Conservation (phyloP, 2,329 filamentous ascomycete genomes). For the Fusarium cyanostomum region DNA sequence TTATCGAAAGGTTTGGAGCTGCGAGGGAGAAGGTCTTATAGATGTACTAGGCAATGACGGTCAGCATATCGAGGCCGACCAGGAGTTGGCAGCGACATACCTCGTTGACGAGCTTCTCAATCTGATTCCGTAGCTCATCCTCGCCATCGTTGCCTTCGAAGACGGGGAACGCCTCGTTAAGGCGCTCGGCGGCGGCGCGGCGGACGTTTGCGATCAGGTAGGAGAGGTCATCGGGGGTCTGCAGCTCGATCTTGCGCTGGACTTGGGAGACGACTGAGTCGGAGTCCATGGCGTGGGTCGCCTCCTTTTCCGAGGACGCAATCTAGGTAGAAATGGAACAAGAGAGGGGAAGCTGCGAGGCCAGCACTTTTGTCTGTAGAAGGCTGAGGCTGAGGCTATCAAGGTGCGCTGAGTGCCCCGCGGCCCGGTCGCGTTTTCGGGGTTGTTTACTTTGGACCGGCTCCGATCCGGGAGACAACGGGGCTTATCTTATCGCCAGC, state of each 20-base stretch:
- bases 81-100: conserved; percentile 48
- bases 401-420: conserved; percentile 30
- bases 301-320: not conserved
- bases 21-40: conserved; percentile 67
- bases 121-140: conserved; percentile 66
- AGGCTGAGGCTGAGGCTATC: conserved; percentile 14
- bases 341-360: not conserved
- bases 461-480: not conserved
- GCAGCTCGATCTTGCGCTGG: conserved; percentile 82
- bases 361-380: not conserved
- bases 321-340: not conserved
- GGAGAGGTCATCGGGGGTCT: conserved; percentile 76
- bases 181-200: conserved; percentile 71
- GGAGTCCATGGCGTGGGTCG: conserved; percentile 45
- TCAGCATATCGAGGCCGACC: not conserved
- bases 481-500: conserved; percentile 26
- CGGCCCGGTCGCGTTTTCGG: conserved; percentile 19
- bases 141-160: conserved; percentile 60
- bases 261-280: conserved; percentile 50
- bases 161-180: conserved; percentile 74
- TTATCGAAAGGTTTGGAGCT: conserved; percentile 68
- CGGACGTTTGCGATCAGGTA: conserved; percentile 77
- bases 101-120: conserved; percentile 68
- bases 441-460: conserved; percentile 29
- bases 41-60: conserved; percentile 62